These are phyloP conservation scores for Trichocomaceae sp. DNA, from an alignment of 2,329 filamentous ascomycete genomes.

Conservation along the genomic window DNA sequence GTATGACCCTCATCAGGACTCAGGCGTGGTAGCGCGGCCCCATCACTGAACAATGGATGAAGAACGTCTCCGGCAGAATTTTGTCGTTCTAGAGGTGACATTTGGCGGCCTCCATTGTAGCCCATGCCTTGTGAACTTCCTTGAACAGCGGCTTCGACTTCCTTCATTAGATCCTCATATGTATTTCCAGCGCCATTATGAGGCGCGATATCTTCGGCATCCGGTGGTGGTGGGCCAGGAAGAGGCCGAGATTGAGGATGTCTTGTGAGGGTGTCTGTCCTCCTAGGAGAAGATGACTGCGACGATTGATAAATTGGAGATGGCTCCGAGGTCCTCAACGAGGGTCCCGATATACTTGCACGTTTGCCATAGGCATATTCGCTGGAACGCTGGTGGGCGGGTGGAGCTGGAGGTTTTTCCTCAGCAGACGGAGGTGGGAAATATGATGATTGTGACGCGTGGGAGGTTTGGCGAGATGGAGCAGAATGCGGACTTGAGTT, in stretches of 20 bases:
- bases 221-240: constrained; percentile 47
- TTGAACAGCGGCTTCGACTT: constrained; percentile 50
- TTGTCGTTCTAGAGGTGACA: background rate
- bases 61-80: constrained; percentile 14
- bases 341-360: constrained; percentile 24
- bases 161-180: constrained; percentile 53
- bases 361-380: constrained; percentile 24
- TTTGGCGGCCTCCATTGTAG: background rate
- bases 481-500: constrained; percentile 9
- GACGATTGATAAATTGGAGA: constrained; percentile 48
- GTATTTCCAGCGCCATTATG: constrained; percentile 21
- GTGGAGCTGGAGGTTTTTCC: constrained; percentile 25
- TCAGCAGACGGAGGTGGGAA: constrained; percentile 7
- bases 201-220: constrained; percentile 33
- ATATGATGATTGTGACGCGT: constrained; percentile 15
- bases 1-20: constrained; percentile 41
- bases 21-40: constrained; percentile 18
- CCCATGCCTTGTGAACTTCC: constrained; percentile 4
- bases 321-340: constrained; percentile 36
- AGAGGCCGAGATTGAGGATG: constrained; percentile 54
- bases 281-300: constrained; percentile 44
- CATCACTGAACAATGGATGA: constrained; percentile 13
- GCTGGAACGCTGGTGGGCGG: constrained; percentile 23
- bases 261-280: constrained; percentile 48
- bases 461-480: constrained; percentile 9